phyloP scores from a whole-genome alignment of 2,329 filamentous ascomycete species.

The Colletotrichum destructivum region DNA sequence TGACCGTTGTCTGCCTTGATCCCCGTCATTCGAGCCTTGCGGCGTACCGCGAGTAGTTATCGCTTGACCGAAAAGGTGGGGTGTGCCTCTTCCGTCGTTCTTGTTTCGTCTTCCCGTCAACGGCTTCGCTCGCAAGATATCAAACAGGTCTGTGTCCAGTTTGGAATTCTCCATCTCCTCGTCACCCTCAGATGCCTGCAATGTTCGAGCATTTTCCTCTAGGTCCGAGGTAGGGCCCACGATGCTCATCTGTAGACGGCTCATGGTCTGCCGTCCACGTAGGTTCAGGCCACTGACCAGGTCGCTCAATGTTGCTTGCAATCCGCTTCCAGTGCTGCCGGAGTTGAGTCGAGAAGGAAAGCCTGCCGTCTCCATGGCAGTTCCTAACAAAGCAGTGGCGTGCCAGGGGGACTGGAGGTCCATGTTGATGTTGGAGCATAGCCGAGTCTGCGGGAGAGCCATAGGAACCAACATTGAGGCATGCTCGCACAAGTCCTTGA shows the following conservation, averaged over 20 bases:
- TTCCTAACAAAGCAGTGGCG: slow-evolving; percentile 80
- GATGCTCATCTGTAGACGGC: slow-evolving; percentile 79
- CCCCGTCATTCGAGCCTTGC: slow-evolving; percentile 40
- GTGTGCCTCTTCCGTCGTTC: slow-evolving; percentile 17
- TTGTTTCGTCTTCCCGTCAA: slow-evolving; percentile 35
- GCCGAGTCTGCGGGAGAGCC: slow-evolving; percentile 68
- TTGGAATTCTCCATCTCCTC: slow-evolving; percentile 49
- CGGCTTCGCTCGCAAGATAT: slow-evolving; percentile 36
- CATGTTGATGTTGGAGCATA: slow-evolving; percentile 72
- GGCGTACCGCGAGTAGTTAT: slow-evolving; percentile 49
- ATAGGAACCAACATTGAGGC: slow-evolving; percentile 86
- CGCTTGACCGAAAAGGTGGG: slow-evolving; percentile 61
- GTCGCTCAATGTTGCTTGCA: slow-evolving; percentile 68
- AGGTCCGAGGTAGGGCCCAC: slow-evolving; percentile 47
- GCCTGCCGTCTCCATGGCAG: slow-evolving; percentile 84
- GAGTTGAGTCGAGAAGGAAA: slow-evolving; percentile 80
- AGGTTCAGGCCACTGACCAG: slow-evolving; percentile 79
- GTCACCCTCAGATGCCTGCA: slow-evolving; percentile 46
- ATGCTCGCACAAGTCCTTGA: slow-evolving; percentile 78
- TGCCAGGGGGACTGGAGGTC: slow-evolving; percentile 82
- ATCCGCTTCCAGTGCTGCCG: slow-evolving; percentile 50
- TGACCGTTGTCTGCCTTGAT: slow-evolving; percentile 7
- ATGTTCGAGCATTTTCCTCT: slow-evolving; percentile 40
- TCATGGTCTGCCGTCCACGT: slow-evolving; percentile 85
- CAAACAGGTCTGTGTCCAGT: slow-evolving; percentile 52